phyloP scores from a whole-genome alignment of 257 asterid species.

The Nicotiana obtusifolia region DNA sequence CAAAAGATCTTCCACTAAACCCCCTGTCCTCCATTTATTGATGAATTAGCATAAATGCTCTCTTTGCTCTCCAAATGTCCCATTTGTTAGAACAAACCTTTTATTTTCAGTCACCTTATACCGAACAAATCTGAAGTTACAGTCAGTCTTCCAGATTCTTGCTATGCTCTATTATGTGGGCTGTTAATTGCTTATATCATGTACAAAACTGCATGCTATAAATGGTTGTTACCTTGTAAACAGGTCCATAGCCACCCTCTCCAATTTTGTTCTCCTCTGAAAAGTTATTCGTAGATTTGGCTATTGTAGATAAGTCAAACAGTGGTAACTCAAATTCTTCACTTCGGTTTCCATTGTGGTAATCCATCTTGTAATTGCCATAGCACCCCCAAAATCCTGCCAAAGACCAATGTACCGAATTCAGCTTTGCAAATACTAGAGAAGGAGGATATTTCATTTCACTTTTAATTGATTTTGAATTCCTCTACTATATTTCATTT shows the following conservation, averaged over 20 bases:
- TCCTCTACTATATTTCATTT: too few relatives aligned
- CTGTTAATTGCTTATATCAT: background rate
- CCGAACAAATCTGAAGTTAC: background rate
- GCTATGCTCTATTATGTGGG: background rate
- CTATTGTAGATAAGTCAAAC: slow-evolving; percentile 18
- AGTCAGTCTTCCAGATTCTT: background rate
- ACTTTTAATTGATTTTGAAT: too few relatives aligned
- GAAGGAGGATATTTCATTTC: background rate
- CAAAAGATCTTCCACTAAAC: background rate
- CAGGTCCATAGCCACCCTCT: slow-evolving; percentile 32
- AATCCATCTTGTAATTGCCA: slow-evolving; percentile 2
- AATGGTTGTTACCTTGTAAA: slow-evolving; percentile 26
- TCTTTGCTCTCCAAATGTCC: background rate
- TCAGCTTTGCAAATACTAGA: background rate
- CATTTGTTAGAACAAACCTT: background rate
- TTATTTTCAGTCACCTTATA: background rate
- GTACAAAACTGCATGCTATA: background rate
- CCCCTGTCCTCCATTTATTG: background rate
- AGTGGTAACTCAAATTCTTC: slow-evolving; percentile 25
- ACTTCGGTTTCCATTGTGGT: background rate
- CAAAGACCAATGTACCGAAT: background rate
- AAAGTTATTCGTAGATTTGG: slow-evolving; percentile 22
- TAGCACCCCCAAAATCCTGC: background rate
- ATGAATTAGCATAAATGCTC: background rate
- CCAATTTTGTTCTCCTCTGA: slow-evolving; percentile 20